These are phyloP conservation scores for Candida sakaeoensis DNA, from an alignment of 805 yeast genomes.

Conservation along the genomic window DNA sequence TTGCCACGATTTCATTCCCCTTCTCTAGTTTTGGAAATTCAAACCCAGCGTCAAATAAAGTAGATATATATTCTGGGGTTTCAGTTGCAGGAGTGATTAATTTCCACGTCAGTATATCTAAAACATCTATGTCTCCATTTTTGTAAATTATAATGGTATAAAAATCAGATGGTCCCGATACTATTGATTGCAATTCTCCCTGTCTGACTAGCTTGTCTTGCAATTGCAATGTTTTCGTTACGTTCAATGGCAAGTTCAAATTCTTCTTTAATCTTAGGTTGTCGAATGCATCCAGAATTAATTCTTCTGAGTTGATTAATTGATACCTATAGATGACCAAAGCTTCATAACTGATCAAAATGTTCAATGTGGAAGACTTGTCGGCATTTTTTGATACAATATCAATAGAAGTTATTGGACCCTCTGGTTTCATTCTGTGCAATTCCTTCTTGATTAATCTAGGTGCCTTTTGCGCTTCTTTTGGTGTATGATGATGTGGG, in stretches of 20 bases:
- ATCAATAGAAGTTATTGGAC: constrained; percentile 29
- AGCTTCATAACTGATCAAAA: constrained; percentile 39
- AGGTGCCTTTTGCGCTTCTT: constrained; percentile 41
- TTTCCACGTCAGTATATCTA: constrained; percentile 35
- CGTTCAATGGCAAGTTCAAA: constrained; percentile 3
- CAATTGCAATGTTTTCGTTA: constrained; percentile 15
- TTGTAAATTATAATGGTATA: constrained; percentile 36
- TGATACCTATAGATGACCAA: constrained; percentile 28
- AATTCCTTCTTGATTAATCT: constrained; percentile 29
- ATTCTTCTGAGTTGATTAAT: constrained; percentile 17
- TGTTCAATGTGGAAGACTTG: constrained; percentile 40
- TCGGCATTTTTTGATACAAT: constrained; percentile 45
- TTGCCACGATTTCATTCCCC: constrained; percentile 23
- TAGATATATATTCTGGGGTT: constrained; percentile 31
- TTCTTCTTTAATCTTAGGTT: constrained; percentile 26
- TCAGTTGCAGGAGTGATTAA: constrained; percentile 12
- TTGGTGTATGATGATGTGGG: constrained; percentile 51
- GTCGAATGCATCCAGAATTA: constrained; percentile 27
- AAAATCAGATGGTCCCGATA: constrained; percentile 36
- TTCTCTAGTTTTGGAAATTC: constrained; percentile 31
- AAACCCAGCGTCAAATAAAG: constrained; percentile 55
- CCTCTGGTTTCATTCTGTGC: constrained; percentile 26
- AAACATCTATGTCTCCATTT: constrained; percentile 44
- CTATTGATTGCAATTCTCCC: constrained; percentile 26
- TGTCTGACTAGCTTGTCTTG: constrained; percentile 26